Evolutionary conservation across 2,329 filamentous ascomycete species (phyloP), one percentile per base, ranked within the genome.

Genomic region (Colletotrichum destructivum): DNA sequence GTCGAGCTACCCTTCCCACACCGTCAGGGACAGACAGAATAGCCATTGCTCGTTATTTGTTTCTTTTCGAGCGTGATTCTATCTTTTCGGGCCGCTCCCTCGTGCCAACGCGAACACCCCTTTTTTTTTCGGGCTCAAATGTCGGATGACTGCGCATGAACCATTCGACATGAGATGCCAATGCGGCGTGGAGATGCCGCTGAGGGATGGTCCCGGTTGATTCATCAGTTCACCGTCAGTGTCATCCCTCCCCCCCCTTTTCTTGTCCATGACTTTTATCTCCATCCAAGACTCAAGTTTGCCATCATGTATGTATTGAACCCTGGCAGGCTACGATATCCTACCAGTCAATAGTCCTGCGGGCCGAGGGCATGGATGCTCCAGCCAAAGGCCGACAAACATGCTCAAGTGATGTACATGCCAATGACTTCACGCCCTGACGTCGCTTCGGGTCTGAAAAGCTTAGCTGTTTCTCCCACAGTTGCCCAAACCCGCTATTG

Each of bases 91-190:
- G 35, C 64, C 69, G 59, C 51, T 59, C 59, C 69, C 52, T 63
- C 26, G 40, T 42, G 35, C 26, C 51, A 26, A 67, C 42, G 23
- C 54, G 40, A 71, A 69, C 46, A 26, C 38, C 8, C 62, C 66
- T 51, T 35, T 18, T 42, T 68, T 44, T 57, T 31, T 6, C 5
- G 57, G 31, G 57, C 46, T 52, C 23, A 60, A 23, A 40, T 69
- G 62, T 16, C 67, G 61, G 23, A 60, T 54, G 57, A 15, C n/a
- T 31, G 67, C 62, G 67, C 62, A 66, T 56, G 62, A 66, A 66
- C 62, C 40, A 7, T 38, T 38, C 5, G 31, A 61, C 67, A 70
- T 61, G 47, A 66, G 67, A 66, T 61, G 62, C 6, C 40, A 62
- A 61, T 71, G 63, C 63, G 35, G 42, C 13, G n/a, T 2, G 51